Evolutionary conservation across 2,329 filamentous ascomycete species (phyloP), one percentile per base, ranked within the genome.

Genomic region (Trichoderma oligosporum): DNA sequence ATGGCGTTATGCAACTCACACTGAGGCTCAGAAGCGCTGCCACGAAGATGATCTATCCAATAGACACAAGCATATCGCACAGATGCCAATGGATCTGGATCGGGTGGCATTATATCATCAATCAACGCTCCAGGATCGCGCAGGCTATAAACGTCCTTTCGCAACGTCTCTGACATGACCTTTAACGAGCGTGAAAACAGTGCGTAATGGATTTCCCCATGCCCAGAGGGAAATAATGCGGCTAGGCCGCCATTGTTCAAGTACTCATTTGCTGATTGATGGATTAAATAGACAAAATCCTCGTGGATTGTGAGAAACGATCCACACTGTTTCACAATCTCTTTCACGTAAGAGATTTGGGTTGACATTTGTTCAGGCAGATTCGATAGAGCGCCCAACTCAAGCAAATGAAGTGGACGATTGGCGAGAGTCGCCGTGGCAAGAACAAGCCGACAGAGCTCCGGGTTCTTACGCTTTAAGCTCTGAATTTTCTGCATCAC

Each of bases 141-240:
- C 4, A 76, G 46, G 5, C 57, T 24, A 51, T 71, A 75, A 0
- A 76, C 31, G n/a, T 54, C 25, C 14, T n/a, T 22, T 6, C 25
- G 14, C 22, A 54, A 36, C 9, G 49, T 14, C 12, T 11, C 1
- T 2, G 36, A 16, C 69, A 68, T 48, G 4, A 12, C n/a, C 4
- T 18, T 4, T 11, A 42, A 36, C 1, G 49, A 54, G 7, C 20
- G 7, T 4, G 24, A 54, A 18, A 42, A 44, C 16, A 54, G 29
- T 1, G 20, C n/a, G 20, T 29, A 18, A 25, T 54, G 49, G 20
- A 29, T 14, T 16, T 20, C 14, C 4, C 4, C 29, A 35, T 33
- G 14, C 71, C 65, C 38, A 16, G 42, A 11, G 67, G 68, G 47
- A 52, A 18, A 52, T 39, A n/a, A n/a, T n/a, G n/a, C n/a, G n/a